Base-by-base conservation (phyloP, 2,329 filamentous ascomycete genomes). In the Talaromyces sp. region DNA sequence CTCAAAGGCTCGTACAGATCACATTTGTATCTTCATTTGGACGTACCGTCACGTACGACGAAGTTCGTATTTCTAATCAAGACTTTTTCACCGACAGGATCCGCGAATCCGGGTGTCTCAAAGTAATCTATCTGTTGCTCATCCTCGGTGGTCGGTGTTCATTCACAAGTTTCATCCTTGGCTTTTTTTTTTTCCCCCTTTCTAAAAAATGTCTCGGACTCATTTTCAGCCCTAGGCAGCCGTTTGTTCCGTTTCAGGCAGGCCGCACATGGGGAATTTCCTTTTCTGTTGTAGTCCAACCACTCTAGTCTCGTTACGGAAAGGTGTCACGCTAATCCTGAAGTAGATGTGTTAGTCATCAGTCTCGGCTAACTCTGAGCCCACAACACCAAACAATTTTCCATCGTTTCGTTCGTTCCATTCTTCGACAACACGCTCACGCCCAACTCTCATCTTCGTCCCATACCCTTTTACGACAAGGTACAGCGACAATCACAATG, bases 401-500 rank as follows among this genome's bases (percentile, higher is more conserved):
- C 13, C 25, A 33, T 28, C 22, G 31, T 10, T 11, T 31, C 43
- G 25, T 41, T 41, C n/a, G 2, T 41, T 13, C 6, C 7, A 25
- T 39, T 52, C 48, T 15, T 37, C 35, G 35, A 52, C 35, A 52
- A 15, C 31, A n/a, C n/a, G n/a, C 48, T 52, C 48, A 22, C 48
- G 48, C 45, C 15, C 28, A 48, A 48, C 28, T 48, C 45, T 35
- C 45, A 35, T 33, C 45, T 33, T 48, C 45, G 45, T 48, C 28
- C 45, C 10, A 48, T 48, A 33, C 7, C 45, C 45, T 35, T 48
- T 48, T 21, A 50, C 54, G 45, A 56, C 54, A 51, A 45, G 39
- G 48, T 50, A 19, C 39, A 52, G 36, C 37, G 50, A 39, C 57
- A 56, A 55, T 56, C 53, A 46, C 36, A 59, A 56, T 56, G 59